Conservation (phyloP, 208 protist species). For the Trichomonas vaginalis region DNA sequence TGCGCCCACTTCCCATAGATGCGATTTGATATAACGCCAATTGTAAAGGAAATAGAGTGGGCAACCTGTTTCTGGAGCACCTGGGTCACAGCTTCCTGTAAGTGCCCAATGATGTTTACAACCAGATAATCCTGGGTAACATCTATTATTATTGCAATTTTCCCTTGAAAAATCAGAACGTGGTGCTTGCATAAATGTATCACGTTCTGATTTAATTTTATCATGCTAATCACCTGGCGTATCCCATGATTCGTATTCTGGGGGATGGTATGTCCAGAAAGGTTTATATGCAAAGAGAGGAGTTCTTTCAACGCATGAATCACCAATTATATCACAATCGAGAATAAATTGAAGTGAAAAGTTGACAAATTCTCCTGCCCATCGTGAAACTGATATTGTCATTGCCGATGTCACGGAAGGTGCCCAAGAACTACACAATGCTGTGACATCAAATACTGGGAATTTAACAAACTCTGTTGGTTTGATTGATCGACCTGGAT, state of each 20-base stretch:
- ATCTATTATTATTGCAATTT: not conserved
- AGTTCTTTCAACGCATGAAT: not conserved
- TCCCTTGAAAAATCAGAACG: too few relatives aligned
- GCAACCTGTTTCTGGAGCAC: not conserved
- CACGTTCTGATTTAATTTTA: too few relatives aligned
- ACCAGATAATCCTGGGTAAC: not conserved
- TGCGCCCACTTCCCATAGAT: not conserved
- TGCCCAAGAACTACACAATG: not conserved
- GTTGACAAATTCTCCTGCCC: too few relatives aligned
- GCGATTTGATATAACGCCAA: not conserved
- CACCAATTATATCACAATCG: not conserved
- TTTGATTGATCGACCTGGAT: too few relatives aligned
- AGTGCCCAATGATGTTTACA: not conserved
- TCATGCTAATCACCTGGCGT: not conserved
- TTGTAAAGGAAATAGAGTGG: not conserved
- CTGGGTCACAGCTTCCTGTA: not conserved
- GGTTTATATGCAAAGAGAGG: not conserved
- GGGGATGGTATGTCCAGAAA: not conserved
- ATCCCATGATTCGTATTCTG: not conserved
- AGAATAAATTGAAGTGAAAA: not conserved
- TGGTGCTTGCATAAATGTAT: not conserved
- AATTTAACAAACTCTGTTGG: not conserved
- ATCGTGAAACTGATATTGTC: not conserved
- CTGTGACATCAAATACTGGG: not conserved
- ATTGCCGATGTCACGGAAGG: not conserved